These are phyloP conservation scores for Naganishia kalamii DNA, from an alignment of 768 basidiomycete species.

Conservation along the genomic window DNA sequence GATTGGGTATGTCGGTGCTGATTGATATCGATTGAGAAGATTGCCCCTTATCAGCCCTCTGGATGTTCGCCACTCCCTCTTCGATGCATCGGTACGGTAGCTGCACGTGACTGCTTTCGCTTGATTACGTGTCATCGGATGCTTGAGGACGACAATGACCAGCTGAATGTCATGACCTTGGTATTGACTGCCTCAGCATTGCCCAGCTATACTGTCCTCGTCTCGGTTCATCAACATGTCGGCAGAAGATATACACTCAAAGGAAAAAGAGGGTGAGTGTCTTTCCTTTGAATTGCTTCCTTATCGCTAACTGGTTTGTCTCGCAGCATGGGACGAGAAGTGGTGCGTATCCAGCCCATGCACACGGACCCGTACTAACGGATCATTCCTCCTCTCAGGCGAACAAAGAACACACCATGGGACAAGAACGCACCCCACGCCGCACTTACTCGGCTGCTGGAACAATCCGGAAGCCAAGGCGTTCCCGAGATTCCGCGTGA, in stretches of 20 bases:
- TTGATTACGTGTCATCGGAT: too few relatives aligned
- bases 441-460: neutral
- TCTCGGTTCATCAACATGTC: neutral
- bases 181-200: too few relatives aligned
- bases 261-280: neutral
- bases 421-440: slow-evolving; percentile 10
- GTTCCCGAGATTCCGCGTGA: slow-evolving; percentile 15
- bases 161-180: too few relatives aligned
- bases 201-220: too few relatives aligned
- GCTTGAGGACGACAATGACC: too few relatives aligned
- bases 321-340: slow-evolving; percentile 16
- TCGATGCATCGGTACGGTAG: too few relatives aligned
- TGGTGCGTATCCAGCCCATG: slow-evolving; percentile 1
- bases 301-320: neutral
- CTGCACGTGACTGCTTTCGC: too few relatives aligned
- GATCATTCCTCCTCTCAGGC: neutral
- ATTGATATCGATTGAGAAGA: neutral
- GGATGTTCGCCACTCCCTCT: too few relatives aligned
- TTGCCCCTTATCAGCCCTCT: neutral
- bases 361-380: neutral
- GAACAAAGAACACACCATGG: slow-evolving; percentile 9
- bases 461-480: neutral
- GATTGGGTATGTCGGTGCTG: neutral
- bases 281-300: neutral
- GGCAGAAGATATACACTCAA: neutral